A percentile compares a stretch with the other conserved stretches of the same genome.
Conservation (phyloP, 1,284 basidiomycete species). For the Fistulinella staudtii region DNA sequence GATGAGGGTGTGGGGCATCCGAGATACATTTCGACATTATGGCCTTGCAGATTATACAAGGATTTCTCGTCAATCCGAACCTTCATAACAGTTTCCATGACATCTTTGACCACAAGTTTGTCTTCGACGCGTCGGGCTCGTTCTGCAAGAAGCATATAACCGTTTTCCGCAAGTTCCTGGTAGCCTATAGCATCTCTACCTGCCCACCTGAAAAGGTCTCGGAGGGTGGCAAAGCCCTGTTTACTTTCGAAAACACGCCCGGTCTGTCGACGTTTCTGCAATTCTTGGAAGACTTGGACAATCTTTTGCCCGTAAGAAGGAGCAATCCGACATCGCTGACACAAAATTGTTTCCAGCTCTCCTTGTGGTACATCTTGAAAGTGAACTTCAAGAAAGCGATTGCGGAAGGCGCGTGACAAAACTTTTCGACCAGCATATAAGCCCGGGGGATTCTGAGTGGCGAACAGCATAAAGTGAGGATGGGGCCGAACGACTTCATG, state of each 20-base stretch:
- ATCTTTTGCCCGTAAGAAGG: conserved; percentile 91
- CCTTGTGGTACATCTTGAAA: conserved; percentile 95
- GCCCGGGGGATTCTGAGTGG: conserved; percentile 97
- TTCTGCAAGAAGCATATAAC: conserved; percentile 97
- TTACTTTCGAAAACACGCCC: conserved; percentile 97
- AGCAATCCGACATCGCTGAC: conserved; percentile 84
- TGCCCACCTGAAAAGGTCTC: conserved; percentile 98
- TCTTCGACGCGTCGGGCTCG: conserved; percentile 84
- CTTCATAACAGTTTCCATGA: conserved; percentile 89
- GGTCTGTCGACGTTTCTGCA: conserved; percentile 89
- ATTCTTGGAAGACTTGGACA: conserved; percentile 88
- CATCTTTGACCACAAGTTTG: conserved; percentile 85
- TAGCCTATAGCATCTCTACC: conserved; percentile 85
- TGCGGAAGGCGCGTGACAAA: conserved; percentile 93
- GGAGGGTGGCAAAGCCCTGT: conserved; percentile 93
- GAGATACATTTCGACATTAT: conserved; percentile 48
- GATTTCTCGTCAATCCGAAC: conserved; percentile 74
- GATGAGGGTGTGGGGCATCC: conserved; percentile 53
- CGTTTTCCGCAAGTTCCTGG: conserved; percentile 92
- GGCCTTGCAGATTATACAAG: conserved; percentile 64
- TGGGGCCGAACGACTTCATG: conserved; percentile 94
- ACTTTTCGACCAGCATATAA: conserved; percentile 97
- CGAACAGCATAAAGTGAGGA: conserved; percentile 96
- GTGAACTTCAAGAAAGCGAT: conserved; percentile 98
- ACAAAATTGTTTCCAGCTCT: conserved; percentile 92